Conservation (phyloP, 257 asterid genomes). For the Echium plantagineum region DNA sequence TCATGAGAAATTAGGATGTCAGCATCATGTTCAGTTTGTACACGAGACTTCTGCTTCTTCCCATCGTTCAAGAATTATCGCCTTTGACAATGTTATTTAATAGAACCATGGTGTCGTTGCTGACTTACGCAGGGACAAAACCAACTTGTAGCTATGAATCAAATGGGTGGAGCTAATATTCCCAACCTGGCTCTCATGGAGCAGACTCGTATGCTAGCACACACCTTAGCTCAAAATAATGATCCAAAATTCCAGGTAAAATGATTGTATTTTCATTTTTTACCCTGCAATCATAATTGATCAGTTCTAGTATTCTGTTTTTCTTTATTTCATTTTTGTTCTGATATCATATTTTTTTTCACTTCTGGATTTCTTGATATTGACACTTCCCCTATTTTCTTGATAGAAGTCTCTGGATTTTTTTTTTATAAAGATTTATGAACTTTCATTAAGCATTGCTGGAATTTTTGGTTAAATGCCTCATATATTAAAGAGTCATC, state of each 20-base stretch:
- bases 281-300: neutral
- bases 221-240: constrained; percentile 80
- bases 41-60: neutral
- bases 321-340: constrained; percentile 2
- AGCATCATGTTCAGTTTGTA: neutral
- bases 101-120: neutral
- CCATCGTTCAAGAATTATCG: neutral
- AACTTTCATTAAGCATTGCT: neutral
- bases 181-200: constrained; percentile 74
- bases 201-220: constrained; percentile 89
- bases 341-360: neutral
- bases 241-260: constrained; percentile 97
- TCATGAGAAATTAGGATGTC: too few relatives aligned
- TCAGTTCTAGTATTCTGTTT: constrained; percentile 2
- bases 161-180: constrained; percentile 47
- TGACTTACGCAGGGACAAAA: constrained; percentile 60
- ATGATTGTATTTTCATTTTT: constrained; percentile 7
- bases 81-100: neutral
- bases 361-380: neutral
- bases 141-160: constrained; percentile 66
- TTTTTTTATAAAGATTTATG: neutral
- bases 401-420: neutral
- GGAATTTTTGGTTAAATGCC: neutral
- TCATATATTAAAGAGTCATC: neutral
- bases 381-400: neutral